Conservation (phyloP, 208 protist genomes). For the Tritrichomonas foetus region DNA sequence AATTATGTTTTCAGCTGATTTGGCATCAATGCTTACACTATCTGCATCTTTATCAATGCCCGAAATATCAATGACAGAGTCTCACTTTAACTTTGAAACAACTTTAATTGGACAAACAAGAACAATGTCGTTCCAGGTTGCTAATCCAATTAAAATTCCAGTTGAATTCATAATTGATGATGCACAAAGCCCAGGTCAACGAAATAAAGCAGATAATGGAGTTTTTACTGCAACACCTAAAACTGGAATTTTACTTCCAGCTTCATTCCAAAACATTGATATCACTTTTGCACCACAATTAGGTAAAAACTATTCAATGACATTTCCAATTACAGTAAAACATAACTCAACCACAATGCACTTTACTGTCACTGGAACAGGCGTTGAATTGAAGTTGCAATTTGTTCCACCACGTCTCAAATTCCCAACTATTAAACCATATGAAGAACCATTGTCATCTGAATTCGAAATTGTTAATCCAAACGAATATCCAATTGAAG, state of each 20-base stretch:
- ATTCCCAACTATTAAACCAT: not conserved
- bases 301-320: not conserved
- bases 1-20: not conserved
- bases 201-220: not conserved
- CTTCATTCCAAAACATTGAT: too few species aligned
- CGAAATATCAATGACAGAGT: not conserved
- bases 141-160: not conserved
- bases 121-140: not conserved
- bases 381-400: not conserved
- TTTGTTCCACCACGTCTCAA: not conserved
- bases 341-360: not conserved
- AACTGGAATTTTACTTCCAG: not conserved
- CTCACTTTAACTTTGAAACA: not conserved
- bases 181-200: not conserved
- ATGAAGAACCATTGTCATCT: not conserved
- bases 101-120: not conserved
- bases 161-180: not conserved
- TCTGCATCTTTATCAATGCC: not conserved
- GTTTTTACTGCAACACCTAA: not conserved
- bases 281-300: not conserved
- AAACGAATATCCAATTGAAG: not conserved
- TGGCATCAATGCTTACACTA: not conserved
- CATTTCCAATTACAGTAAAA: not conserved
- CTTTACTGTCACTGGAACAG: not conserved
- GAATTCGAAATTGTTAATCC: not conserved